Base-by-base conservation (phyloP, 2,329 filamentous ascomycete species). In the Sclerotiophoma versabilis region DNA sequence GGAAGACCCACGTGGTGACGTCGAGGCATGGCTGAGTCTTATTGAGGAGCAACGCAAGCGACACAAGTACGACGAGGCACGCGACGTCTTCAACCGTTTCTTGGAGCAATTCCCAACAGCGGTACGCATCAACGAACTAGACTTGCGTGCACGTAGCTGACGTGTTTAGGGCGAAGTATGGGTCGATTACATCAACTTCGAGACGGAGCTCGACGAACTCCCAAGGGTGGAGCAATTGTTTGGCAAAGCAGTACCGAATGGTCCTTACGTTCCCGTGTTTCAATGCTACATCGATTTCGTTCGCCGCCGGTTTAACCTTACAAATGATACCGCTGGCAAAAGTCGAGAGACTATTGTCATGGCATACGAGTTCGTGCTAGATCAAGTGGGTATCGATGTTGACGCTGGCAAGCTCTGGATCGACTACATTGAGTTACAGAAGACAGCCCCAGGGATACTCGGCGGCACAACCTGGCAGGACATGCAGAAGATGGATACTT, bases 211-310 rank as follows among this genome's bases (percentile, higher is more conserved):
- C 53, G 92, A 96, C 66, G 91, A 96, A 60, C 89, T 95, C 56
- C 82, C 83, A 52, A 86, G 86, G 39, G 87, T 96, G 14, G 93
- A 97, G 74, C 83, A 87, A 46, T 87, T 99, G 19, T 96, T 99
- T 74, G 87, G 86, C 60, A 85, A 87, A 63, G 92, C 90, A 26
- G 84, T 99, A 32, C 83, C 92, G 64, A 84, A 84, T 8, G 88
- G 95, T 17, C 88, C 91, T 10, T 91, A 93, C 71, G 89, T 98
- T 32, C 85, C 90, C 58, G 84, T 99, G 17, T 99, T 93, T 92
- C 92, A 90, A 6, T 85, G 92, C 26, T 99, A 99, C 73, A 86
- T 99, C 58, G 92, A 97, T 76, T 97, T 98, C 73, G 91, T 98
- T 59, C 91, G 95, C 47, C 89, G 95, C 41, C 86, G 91, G 60